Evolutionary conservation across 2,329 filamentous ascomycete species (phyloP).

Genomic region (Shiraia sp.): DNA sequence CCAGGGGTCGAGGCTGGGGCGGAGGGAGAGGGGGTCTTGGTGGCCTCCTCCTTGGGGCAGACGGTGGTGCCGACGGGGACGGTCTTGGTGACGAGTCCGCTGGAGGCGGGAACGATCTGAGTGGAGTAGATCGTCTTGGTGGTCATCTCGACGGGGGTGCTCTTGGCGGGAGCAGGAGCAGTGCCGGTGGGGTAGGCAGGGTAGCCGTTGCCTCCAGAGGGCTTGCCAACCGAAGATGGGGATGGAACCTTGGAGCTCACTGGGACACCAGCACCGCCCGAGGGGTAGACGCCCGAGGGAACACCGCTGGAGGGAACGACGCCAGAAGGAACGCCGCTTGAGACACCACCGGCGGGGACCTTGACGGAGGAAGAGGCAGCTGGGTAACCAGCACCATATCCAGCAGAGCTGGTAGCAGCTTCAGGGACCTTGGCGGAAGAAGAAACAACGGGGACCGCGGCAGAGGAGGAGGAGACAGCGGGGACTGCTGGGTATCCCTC

Average conservation of each 20-base stretch:
- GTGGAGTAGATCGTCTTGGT: slow-evolving; percentile 51
- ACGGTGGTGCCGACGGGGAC: slow-evolving; percentile 49
- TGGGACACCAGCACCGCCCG: slow-evolving; percentile 5
- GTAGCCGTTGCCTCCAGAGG: slow-evolving; percentile 11
- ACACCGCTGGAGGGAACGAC: slow-evolving; percentile 17
- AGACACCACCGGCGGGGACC: slow-evolving; percentile 8
- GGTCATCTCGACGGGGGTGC: slow-evolving; percentile 43
- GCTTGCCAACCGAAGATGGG: not conserved
- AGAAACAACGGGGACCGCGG: slow-evolving; percentile 28
- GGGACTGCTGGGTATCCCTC: slow-evolving; percentile 11
- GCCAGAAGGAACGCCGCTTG: slow-evolving; percentile 3
- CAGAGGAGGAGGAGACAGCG: too few species aligned
- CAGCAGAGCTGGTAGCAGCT: slow-evolving; percentile 1
- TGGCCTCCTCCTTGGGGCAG: slow-evolving; percentile 39
- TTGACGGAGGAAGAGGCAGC: not conserved
- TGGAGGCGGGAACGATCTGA: slow-evolving; percentile 45
- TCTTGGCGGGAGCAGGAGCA: slow-evolving; percentile 36
- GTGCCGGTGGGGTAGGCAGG: slow-evolving; percentile 28
- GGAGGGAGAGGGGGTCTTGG: slow-evolving; percentile 15
- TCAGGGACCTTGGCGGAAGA: slow-evolving; percentile 13
- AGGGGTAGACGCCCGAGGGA: slow-evolving; percentile 6
- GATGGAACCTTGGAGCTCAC: too few species aligned
- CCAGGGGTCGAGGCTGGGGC: slow-evolving; percentile 7
- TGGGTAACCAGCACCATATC: too few species aligned
- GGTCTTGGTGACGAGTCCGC: slow-evolving; percentile 45